Conservation (phyloP, 2,329 filamentous ascomycete species). For the Septoria petroselini region DNA sequence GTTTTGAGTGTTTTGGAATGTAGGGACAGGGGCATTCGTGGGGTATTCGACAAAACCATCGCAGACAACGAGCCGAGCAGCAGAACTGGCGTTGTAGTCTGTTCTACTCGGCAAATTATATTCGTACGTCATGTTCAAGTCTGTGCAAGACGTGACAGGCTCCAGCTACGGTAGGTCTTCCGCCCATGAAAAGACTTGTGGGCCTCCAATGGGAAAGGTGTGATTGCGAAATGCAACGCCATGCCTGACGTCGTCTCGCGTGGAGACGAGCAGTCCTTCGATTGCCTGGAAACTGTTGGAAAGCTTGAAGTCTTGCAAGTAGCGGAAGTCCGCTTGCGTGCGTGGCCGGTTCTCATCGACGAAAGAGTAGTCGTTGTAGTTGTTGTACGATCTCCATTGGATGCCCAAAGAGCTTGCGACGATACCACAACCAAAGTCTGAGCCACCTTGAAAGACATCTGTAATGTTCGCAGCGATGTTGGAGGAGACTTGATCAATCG, state of each 20-base stretch:
- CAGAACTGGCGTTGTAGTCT: no score
- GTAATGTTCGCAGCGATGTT: slow-evolving; percentile 12
- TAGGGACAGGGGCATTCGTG: not conserved
- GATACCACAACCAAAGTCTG: not conserved
- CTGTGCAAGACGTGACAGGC: no score
- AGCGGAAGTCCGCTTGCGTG: slow-evolving; percentile 10
- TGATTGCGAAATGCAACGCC: slow-evolving; percentile 16
- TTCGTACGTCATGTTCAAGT: slow-evolving; percentile 14
- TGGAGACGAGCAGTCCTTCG: slow-evolving; percentile 14
- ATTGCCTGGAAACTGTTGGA: slow-evolving; percentile 7
- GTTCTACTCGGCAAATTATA: no score
- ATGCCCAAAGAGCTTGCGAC: slow-evolving; percentile 12
- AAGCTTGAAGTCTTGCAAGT: slow-evolving; percentile 13
- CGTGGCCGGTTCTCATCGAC: slow-evolving; percentile 10
- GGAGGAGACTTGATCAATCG: no score
- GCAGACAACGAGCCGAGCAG: slow-evolving; percentile 11
- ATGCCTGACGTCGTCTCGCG: not conserved
- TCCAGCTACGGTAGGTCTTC: slow-evolving; percentile 12
- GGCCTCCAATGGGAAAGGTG: slow-evolving; percentile 13
- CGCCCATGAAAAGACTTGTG: slow-evolving; percentile 6
- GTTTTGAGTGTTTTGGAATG: slow-evolving; percentile 8
- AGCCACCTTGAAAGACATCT: slow-evolving; percentile 3
- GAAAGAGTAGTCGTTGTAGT: not conserved
- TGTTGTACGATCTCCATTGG: slow-evolving; percentile 14
- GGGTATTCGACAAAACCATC: slow-evolving; percentile 4